Base-by-base conservation (phyloP, 108 stramenopile species). In the Mayamaea pseudoterrestris region DNA sequence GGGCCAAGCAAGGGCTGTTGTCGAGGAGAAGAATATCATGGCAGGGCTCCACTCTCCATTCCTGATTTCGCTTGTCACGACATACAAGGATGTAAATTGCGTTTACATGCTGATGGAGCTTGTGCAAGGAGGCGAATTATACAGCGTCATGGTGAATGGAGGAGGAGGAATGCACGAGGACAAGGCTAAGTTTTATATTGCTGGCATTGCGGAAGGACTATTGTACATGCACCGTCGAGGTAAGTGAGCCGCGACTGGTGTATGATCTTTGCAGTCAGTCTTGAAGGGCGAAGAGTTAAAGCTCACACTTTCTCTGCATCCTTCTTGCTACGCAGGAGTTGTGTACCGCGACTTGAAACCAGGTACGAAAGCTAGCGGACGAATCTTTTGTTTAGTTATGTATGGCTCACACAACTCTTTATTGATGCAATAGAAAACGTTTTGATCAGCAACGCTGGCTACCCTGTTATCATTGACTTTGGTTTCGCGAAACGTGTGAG, bases 301-400 rank as follows among this genome's bases (percentile, higher is more conserved):
- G n/a, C n/a, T n/a, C n/a, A n/a, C n/a, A n/a, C n/a, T n/a, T n/a
- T n/a, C n/a, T n/a, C n/a, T n/a, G n/a, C n/a, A n/a, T n/a, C n/a
- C n/a, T n/a, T 95, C 30, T 76, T 95, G 35, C 53, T 59, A 9
- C 58, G 64, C 39, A 66, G 83, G 41, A 76, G 83, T 78, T 79
- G 77, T 95, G 30, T 97, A 94, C 60, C 68, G 94, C 6, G 94
- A 95, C 61, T 55, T 97, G 27, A 97, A 95, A 56, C 92, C 93
- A 1, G 81, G 76, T 46, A 78, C 79, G 29, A 66, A 78, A 13
- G 78, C 77, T 47, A 53, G 35, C 25, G 56, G 65, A 0, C 88
- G 93, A 7, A 90, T 82, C 56, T 50, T 86, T 5, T 80, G 80
- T 30, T 11, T 91, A 28, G 79, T 88, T 14, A 94, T 94, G 46